A percentile compares a stretch with the other conserved stretches of the same genome.
These are phyloP conservation scores for Sarocladiaceae sp. DNA, from an alignment of 2,329 filamentous ascomycete genomes.

Conservation along the genomic window DNA sequence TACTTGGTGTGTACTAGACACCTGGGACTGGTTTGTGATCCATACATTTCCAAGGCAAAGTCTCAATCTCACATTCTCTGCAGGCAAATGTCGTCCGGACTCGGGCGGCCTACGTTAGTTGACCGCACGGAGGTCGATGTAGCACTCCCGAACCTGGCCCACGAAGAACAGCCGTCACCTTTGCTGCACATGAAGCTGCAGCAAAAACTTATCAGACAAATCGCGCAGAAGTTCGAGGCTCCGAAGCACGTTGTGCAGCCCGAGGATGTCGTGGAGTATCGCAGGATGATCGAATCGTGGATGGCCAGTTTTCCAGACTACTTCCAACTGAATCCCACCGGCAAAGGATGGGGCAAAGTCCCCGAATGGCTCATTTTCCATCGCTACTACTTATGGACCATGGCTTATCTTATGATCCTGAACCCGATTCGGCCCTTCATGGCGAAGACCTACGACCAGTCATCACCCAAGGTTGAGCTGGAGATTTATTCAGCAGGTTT, in stretches of 20 bases:
- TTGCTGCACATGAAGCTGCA: slow-evolving; percentile 32
- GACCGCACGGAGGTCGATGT: slow-evolving; percentile 28
- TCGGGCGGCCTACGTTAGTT: slow-evolving; percentile 29
- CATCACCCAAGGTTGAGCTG: slow-evolving; percentile 25
- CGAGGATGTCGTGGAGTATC: slow-evolving; percentile 28
- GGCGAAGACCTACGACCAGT: slow-evolving; percentile 26
- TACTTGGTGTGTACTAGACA: slow-evolving; percentile 27
- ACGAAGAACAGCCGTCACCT: slow-evolving; percentile 28
- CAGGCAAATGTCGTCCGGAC: slow-evolving; percentile 30
- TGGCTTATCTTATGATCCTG: slow-evolving; percentile 41
- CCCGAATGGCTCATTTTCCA: slow-evolving; percentile 37
- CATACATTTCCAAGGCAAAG: neutral
- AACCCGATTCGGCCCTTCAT: slow-evolving; percentile 43
- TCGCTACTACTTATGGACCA: slow-evolving; percentile 39
- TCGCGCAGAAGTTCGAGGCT: slow-evolving; percentile 26
- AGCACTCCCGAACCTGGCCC: slow-evolving; percentile 25
- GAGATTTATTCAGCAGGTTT: slow-evolving; percentile 34
- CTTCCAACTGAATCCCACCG: slow-evolving; percentile 4
- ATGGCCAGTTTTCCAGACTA: slow-evolving; percentile 32
- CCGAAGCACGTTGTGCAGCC: slow-evolving; percentile 23
- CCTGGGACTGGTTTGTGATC: slow-evolving; percentile 28
- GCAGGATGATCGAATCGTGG: slow-evolving; percentile 36
- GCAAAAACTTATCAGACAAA: slow-evolving; percentile 23
- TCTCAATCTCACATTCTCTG: neutral
- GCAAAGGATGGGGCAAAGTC: slow-evolving; percentile 3